Evolutionary conservation across 2,329 filamentous ascomycete genomes (phyloP), one percentile per base, ranked within the genome.

Genomic region (Penicillium crustosum): DNA sequence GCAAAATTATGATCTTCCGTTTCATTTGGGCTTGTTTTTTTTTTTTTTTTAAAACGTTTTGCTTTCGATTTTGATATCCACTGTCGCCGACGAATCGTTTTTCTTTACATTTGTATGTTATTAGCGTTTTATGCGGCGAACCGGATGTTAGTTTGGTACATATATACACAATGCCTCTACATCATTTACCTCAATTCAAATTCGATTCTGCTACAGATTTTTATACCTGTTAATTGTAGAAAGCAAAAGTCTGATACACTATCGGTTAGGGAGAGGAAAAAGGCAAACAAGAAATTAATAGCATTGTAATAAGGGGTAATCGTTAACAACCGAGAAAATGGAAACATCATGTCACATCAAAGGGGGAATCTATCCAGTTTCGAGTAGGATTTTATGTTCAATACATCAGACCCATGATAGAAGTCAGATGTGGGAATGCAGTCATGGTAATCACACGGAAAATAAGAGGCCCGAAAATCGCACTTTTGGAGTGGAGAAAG

Each of bases 121-220:
- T 39, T 57, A 53, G 41, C 49, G 27, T 29, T 53, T 17, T 39
- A 9, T 25, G 41, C 29, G 48, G 42, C 25, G 41, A 41, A 47
- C 42, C 23, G 19, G 42, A 54, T 53, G 61, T 59, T 41, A 54
- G 61, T 50, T 58, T 58, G 57, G n/a, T n/a, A n/a, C n/a, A n/a
- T 53, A 47, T 47, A 62, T 54, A 59, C 41, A 57, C 21, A 45
- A 33, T 45, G 19, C 25, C n/a, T 51, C 23, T 45, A 31, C 54
- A 55, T 55, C 7, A 21, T 44, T 17, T 39, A 31, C n/a, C 36
- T 49, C 35, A 25, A 17, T 27, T 38, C 15, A 38, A 49, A 23
- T 23, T 53, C 25, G n/a, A 48, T 38, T 31, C 42, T 47, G 51
- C 17, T 48, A 36, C 31, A 17, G 4, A 12, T 3, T 25, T 45